Base-by-base conservation (phyloP, 768 basidiomycete species). In the Strobilomyces dryophilus region DNA sequence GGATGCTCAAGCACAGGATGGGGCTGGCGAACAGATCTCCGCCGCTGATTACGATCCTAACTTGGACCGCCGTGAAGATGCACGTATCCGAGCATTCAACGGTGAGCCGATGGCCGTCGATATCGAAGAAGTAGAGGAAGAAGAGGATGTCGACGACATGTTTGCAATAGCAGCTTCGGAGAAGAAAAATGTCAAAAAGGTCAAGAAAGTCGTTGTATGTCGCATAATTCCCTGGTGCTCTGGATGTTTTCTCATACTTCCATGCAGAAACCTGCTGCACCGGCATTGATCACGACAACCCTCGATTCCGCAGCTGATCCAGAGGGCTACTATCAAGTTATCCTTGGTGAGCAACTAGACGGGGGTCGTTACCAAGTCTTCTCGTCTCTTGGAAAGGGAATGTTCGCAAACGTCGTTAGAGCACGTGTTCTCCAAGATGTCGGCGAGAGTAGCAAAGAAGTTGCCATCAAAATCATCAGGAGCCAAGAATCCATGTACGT, bases 381-480 rank as follows among this genome's bases (percentile, higher is more conserved):
- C 60, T 92, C 92, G 45, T 90, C 83, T 45, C 77, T 98, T n/a
- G 97, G 97, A 17, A 95, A 95, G 68, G 97, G 97, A 45, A 99
- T 99, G 95, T 99, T 98, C 68, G 93, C 94, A 45, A 92, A 91
- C 51, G 97, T 99, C 46, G 93, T 98, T 26, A 82, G 90, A 43
- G 95, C 95, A 9, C 83, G 92, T 31, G 79, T 93, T 10, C 74
- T 95, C 41, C 74, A 85, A 71, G 87, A 89, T 32, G 59, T 76
- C 10, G 73, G 76, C 51, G 77, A 80, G 47, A 57, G 56, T 17
- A 79, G 83, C 37, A 74, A 76, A 62, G 95, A 99, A 68, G 94
- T 98, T 10, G 97, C 97, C 1, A 98, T 99, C 70, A 99, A 99
- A 73, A 95, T 99, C 54, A 85, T 98, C 45, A 77, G 97, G 43